phyloP scores from a whole-genome alignment of 345 rosid genomes.

The Hypericum androsaemum region DNA sequence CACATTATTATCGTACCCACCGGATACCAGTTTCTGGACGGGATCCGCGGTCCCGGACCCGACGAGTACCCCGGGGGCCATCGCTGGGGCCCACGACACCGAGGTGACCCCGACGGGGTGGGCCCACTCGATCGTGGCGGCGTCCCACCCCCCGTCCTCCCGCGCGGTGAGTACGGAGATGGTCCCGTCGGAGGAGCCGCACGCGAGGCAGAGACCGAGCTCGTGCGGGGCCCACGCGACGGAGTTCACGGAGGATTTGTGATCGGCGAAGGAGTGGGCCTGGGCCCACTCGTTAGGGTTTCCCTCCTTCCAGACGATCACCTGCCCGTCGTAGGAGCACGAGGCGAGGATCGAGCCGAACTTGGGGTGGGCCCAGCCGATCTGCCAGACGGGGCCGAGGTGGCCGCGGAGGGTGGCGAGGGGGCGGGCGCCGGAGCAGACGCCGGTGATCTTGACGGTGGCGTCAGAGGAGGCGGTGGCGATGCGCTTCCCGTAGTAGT shows the following conservation, averaged over 20 bases:
- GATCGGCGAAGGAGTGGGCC: background rate
- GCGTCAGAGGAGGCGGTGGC: no score
- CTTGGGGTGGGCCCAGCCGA: constrained; percentile 1
- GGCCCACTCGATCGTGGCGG: background rate
- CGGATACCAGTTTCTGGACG: background rate
- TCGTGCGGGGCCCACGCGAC: constrained; percentile 1
- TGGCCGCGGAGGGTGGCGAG: background rate
- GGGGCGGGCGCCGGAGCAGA: no score
- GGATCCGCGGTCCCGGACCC: background rate
- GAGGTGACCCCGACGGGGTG: constrained; percentile 1
- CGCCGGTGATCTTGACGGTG: no score
- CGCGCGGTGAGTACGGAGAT: background rate
- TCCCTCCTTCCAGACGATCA: background rate
- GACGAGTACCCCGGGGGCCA: background rate
- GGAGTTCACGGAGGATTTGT: constrained; percentile 1
- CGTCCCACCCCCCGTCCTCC: background rate
- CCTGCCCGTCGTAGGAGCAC: background rate
- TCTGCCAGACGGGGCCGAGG: background rate
- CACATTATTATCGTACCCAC: background rate
- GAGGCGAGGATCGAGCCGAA: background rate
- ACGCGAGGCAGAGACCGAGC: background rate
- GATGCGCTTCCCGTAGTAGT: no score
- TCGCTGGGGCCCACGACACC: constrained; percentile 1
- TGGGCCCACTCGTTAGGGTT: background rate
- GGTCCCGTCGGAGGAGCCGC: background rate